Conservation (phyloP, 208 protist species). For the Porcisia deanei region DNA sequence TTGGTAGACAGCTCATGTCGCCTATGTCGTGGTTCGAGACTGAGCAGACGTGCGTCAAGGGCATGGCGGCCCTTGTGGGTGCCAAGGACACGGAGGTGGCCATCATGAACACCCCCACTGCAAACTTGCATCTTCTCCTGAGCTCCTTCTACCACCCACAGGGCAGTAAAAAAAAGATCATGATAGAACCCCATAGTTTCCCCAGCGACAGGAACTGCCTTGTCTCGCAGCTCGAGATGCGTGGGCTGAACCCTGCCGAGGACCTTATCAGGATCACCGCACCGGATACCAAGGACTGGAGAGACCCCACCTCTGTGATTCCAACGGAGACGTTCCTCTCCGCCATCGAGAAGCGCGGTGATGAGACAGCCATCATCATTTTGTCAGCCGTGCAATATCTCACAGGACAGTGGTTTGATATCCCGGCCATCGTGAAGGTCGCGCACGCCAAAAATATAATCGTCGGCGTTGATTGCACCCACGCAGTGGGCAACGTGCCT, state of each 20-base stretch:
- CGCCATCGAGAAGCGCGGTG: constrained; percentile 79
- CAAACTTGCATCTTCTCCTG: constrained; percentile 93
- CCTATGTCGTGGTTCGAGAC: constrained; percentile 88
- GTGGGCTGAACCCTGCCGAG: constrained; percentile 68
- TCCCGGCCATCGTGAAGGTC: constrained; percentile 88
- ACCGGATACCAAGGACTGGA: constrained; percentile 50
- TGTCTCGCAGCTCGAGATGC: constrained; percentile 84
- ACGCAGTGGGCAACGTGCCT: constrained; percentile 94
- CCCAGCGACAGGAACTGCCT: constrained; percentile 83
- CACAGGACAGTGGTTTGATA: constrained; percentile 94
- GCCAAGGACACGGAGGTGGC: constrained; percentile 84
- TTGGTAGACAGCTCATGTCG: constrained; percentile 77
- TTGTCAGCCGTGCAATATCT: constrained; percentile 94
- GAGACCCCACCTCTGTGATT: constrained; percentile 36
- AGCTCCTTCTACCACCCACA: constrained; percentile 93
- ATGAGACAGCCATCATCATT: constrained; percentile 88
- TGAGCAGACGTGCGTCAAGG: constrained; percentile 68
- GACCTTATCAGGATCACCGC: constrained; percentile 59
- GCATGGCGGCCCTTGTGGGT: constrained; percentile 83
- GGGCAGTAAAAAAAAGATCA: constrained; percentile 86
- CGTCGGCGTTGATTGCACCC: constrained; percentile 94
- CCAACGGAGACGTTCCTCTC: constrained; percentile 83
- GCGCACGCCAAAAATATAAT: constrained; percentile 78
- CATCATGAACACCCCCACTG: constrained; percentile 94
- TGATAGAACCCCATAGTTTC: constrained; percentile 85